Evolutionary conservation across 768 basidiomycete genomes (phyloP).

Genomic region (Kwoniella europaea): DNA sequence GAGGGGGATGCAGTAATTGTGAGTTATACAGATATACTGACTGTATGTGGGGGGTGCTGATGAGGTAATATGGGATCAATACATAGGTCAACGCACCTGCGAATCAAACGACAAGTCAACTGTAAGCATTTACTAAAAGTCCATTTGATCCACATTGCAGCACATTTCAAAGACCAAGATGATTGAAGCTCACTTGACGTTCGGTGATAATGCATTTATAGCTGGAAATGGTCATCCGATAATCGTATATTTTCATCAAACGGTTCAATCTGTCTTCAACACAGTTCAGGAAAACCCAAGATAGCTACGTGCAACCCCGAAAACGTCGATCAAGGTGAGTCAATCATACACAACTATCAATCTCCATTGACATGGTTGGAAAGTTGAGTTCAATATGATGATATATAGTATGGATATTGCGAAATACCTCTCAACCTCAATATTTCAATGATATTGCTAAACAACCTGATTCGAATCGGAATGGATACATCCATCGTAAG

Average conservation of each 20-base stretch:
- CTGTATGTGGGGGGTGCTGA: background rate
- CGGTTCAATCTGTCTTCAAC: background rate
- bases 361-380: background rate
- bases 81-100: background rate
- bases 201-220: background rate
- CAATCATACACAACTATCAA: background rate
- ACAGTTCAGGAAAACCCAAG: conserved; percentile 1
- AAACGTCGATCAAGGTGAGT: conserved; percentile 16
- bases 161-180: no score
- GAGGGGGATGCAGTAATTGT: background rate
- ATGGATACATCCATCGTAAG: conserved; percentile 12
- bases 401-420: conserved; percentile 12
- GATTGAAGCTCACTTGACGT: no score
- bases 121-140: background rate
- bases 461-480: background rate
- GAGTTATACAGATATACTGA: background rate
- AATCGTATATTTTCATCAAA: background rate
- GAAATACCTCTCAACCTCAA: conserved; percentile 16
- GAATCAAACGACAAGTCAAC: background rate
- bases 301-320: background rate
- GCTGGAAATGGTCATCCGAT: conserved; percentile 12
- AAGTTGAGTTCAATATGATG: background rate
- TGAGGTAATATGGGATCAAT: background rate
- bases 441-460: conserved; percentile 6
- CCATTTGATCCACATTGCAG: no score